A percentile compares a stretch with the other conserved stretches of the same genome.
These are phyloP conservation scores for Geosmithia morbida DNA, from an alignment of 2,329 filamentous ascomycete genomes.

Conservation along the genomic window DNA sequence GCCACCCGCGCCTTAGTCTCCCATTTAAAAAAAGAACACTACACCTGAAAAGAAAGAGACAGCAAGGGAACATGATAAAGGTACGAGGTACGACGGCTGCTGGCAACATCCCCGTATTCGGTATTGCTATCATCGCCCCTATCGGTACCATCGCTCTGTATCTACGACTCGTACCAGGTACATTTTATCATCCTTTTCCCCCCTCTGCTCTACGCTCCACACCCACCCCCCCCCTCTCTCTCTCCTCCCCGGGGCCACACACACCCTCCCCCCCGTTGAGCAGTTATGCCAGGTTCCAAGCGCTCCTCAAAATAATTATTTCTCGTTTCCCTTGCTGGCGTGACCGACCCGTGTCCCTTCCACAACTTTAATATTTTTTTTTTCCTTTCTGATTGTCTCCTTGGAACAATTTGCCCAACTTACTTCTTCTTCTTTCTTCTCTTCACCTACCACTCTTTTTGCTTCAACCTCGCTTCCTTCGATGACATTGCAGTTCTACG, in stretches of 20 bases:
- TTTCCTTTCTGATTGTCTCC: constrained; percentile 1
- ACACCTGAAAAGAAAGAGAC: too few relatives aligned
- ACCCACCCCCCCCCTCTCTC: neutral
- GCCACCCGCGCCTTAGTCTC: neutral
- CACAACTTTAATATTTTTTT: constrained; percentile 2
- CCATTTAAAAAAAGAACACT: neutral
- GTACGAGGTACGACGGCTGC: neutral
- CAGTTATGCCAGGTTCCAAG: constrained; percentile 1
- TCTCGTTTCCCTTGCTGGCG: constrained; percentile 2
- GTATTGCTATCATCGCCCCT: neutral
- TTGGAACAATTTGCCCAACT: neutral
- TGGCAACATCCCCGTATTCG: neutral
- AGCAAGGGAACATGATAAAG: too few relatives aligned
- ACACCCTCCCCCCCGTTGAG: neutral
- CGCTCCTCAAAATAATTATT: constrained; percentile 4
- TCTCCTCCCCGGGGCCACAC: neutral
- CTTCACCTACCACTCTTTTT: neutral
- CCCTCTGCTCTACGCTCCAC: neutral
- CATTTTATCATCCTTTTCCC: neutral
- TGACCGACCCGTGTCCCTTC: neutral
- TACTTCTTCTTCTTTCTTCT: neutral
- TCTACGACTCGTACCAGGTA: neutral
- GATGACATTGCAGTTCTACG: neutral
- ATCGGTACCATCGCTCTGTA: neutral
- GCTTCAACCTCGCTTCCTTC: neutral